Percentiles rank a stretch among this genome's conserved stretches.
Evolutionary conservation across 331 rosid genomes (phyloP).

Genomic region (Quercus phellos): DNA sequence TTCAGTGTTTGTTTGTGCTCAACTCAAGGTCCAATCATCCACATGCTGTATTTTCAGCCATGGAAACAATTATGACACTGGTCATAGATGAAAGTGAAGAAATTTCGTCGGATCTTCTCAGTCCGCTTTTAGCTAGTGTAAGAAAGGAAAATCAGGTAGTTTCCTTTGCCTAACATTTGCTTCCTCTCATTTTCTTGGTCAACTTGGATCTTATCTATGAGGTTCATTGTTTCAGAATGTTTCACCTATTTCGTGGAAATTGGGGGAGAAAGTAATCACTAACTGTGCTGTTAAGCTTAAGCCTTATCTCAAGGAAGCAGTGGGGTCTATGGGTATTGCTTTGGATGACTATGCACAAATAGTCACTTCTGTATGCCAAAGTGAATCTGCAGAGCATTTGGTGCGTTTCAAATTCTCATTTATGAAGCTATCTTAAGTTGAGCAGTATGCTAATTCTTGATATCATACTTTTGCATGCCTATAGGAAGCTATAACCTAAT

Average conservation of each 20-base stretch:
- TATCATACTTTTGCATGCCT: slow-evolving; percentile 7
- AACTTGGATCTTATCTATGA: slow-evolving; percentile 1
- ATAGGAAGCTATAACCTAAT: slow-evolving; percentile 5
- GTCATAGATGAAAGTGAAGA: slow-evolving; percentile 66
- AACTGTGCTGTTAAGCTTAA: slow-evolving; percentile 58
- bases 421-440: slow-evolving; percentile 11
- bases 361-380: slow-evolving; percentile 46
- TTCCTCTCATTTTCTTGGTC: slow-evolving; percentile 17
- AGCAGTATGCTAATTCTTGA: slow-evolving; percentile 12
- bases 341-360: slow-evolving; percentile 45
- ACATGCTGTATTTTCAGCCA: slow-evolving; percentile 32
- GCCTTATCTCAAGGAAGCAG: slow-evolving; percentile 45
- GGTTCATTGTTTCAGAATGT: slow-evolving; percentile 39
- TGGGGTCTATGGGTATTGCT: slow-evolving; percentile 41
- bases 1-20: slow-evolving; percentile 27
- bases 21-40: slow-evolving; percentile 62
- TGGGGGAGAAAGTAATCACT: slow-evolving; percentile 57
- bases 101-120: slow-evolving; percentile 53
- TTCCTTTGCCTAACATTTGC: slow-evolving; percentile 10
- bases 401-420: slow-evolving; percentile 36
- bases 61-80: slow-evolving; percentile 65
- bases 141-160: slow-evolving; percentile 61
- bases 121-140: slow-evolving; percentile 49
- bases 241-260: slow-evolving; percentile 53
- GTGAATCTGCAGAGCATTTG: slow-evolving; percentile 27